phyloP scores from a whole-genome alignment of 2,329 filamentous ascomycete species.

The Pseudocercospora ulei region DNA sequence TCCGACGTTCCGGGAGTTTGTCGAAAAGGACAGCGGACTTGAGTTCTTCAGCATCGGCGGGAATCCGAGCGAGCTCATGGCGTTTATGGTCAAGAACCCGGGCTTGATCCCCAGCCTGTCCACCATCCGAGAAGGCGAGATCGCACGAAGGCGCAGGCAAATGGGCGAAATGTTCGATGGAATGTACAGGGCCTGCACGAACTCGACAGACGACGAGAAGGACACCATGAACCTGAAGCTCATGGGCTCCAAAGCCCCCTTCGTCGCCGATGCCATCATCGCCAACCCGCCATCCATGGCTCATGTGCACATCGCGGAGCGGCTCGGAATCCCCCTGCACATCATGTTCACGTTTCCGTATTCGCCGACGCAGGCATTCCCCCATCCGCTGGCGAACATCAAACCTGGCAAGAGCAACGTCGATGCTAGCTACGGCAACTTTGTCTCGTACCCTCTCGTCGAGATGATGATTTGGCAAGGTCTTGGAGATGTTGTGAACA shows the following conservation, averaged over 20 bases:
- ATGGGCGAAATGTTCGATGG: conserved; percentile 79
- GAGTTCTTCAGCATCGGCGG: conserved; percentile 76
- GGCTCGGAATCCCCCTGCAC: conserved; percentile 65
- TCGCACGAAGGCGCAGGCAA: conserved; percentile 54
- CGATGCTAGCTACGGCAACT: conserved; percentile 64
- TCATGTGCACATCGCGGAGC: conserved; percentile 70
- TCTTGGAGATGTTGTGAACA: conserved; percentile 66
- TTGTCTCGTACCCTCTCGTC: conserved; percentile 68
- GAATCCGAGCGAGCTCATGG: conserved; percentile 71
- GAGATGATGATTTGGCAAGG: conserved; percentile 60
- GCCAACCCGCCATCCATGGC: conserved; percentile 72
- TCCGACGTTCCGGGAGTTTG: conserved; percentile 64
- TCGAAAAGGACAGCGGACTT: conserved; percentile 59
- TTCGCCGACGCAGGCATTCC: conserved; percentile 63
- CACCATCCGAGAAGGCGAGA: conserved; percentile 63
- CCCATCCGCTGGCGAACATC: conserved; percentile 68
- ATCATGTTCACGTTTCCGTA: conserved; percentile 54
- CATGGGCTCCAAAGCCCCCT: conserved; percentile 53
- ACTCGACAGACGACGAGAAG: conserved; percentile 59
- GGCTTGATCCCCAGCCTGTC: conserved; percentile 66
- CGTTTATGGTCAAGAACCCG: conserved; percentile 78
- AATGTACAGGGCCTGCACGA: conserved; percentile 70
- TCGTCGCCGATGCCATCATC: conserved; percentile 70
- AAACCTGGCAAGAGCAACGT: conserved; percentile 54
- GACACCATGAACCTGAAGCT: conserved; percentile 54